Conservation (phyloP, 176 grass and related monocot genomes). For the Microstegium vimineum region DNA sequence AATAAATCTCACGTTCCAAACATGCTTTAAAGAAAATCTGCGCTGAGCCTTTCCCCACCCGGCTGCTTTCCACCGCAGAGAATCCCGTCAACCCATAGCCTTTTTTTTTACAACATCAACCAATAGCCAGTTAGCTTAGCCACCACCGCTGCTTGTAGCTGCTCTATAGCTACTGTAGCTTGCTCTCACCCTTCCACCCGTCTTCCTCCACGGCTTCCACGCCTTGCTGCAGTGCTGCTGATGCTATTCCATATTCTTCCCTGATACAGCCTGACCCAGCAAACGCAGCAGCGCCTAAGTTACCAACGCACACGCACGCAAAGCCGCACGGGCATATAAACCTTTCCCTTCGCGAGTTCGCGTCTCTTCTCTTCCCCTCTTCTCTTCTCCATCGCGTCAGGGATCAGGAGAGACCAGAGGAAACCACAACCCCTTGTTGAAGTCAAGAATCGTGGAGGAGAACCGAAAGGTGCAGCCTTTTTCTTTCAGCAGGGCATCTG, state of each 20-base stretch:
- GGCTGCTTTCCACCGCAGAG: slow-evolving; percentile 8
- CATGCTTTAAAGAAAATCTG: neutral
- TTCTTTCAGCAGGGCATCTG: neutral
- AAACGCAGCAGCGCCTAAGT: neutral
- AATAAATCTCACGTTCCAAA: too few species aligned
- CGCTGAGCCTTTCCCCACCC: neutral
- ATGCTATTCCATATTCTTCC: neutral
- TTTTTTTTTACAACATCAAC: too few species aligned
- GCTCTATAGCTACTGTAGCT: too few species aligned
- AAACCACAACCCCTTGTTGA: neutral
- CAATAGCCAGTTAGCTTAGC: too few species aligned
- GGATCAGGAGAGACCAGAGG: neutral
- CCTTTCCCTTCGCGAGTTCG: neutral
- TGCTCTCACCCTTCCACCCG: too few species aligned
- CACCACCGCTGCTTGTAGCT: neutral
- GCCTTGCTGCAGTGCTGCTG: neutral
- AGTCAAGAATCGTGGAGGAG: neutral
- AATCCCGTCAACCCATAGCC: slow-evolving; percentile 10
- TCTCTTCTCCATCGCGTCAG: neutral
- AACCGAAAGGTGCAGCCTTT: neutral
- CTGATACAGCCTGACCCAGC: slow-evolving; percentile 24
- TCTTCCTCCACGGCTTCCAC: slow-evolving; percentile 3
- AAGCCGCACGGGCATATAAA: neutral
- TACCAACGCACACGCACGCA: neutral
- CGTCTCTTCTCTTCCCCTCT: too few species aligned